These are phyloP conservation scores for Trichaptum fuscoviolaceum DNA, from an alignment of 768 basidiomycete genomes.

Conservation along the genomic window DNA sequence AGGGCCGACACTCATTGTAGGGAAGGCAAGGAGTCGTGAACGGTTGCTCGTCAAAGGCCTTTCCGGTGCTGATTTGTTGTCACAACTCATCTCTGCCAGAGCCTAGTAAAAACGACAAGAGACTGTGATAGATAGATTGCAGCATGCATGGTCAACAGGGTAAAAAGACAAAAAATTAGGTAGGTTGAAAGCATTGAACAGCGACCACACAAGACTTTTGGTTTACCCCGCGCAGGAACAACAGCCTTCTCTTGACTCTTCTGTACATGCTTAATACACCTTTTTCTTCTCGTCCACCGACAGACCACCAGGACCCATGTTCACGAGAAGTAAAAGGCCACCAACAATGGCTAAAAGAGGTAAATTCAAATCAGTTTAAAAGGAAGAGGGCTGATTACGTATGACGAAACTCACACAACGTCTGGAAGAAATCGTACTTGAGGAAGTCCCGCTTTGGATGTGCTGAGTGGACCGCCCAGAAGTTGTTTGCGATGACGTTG, in stretches of 20 bases:
- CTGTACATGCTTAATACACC: conserved; percentile 47
- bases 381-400: neutral
- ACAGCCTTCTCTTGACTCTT: neutral
- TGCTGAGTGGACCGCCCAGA: conserved; percentile 89
- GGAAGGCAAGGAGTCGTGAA: too few species aligned
- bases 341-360: conserved; percentile 76
- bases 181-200: neutral
- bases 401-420: conserved; percentile 52
- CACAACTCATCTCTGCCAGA: neutral
- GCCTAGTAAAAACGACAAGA: neutral
- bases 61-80: neutral
- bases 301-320: conserved; percentile 96
- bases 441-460: conserved; percentile 98
- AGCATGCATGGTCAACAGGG: neutral
- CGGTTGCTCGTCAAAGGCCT: too few species aligned
- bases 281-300: conserved; percentile 99
- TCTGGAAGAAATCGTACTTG: conserved; percentile 99
- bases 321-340: conserved; percentile 93
- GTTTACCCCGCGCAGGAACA: neutral
- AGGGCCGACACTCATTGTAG: too few species aligned
- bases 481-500: conserved; percentile 99
- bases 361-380: conserved; percentile 9
- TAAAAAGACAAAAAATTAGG: neutral
- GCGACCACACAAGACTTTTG: neutral
- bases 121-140: neutral